A percentile compares a stretch with the other conserved stretches of the same genome.
Evolutionary conservation across 106 monocot genomes (phyloP).

Genomic region (Chionographis japonica): DNA sequence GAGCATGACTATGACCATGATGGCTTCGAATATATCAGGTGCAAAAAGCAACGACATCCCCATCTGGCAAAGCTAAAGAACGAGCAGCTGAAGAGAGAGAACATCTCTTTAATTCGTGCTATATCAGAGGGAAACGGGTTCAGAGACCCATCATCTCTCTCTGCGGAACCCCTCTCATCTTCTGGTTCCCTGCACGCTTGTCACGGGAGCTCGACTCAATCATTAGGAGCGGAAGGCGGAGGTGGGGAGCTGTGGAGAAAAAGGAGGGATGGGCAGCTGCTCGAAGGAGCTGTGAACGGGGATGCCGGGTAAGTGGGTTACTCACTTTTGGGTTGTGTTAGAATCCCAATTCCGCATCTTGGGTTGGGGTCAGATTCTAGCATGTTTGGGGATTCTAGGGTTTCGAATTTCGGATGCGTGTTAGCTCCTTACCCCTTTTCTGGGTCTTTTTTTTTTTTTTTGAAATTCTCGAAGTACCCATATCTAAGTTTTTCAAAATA

Average conservation of each 20-base stretch:
- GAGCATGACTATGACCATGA: not conserved
- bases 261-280: not conserved
- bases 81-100: not conserved
- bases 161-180: slow-evolving; percentile 3
- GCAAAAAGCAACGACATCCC: slow-evolving; percentile 27
- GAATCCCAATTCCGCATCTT: not conserved
- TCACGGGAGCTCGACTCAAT: slow-evolving; percentile 13
- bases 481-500: too few species aligned
- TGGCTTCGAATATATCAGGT: slow-evolving; percentile 15
- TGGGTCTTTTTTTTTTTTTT: too few species aligned
- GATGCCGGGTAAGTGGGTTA: not conserved
- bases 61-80: slow-evolving; percentile 18
- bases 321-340: not conserved
- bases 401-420: too few species aligned
- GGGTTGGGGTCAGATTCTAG: too few species aligned
- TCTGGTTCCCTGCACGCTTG: slow-evolving; percentile 29
- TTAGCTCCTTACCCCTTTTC: too few species aligned
- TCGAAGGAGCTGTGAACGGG: not conserved
- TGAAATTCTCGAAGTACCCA: too few species aligned
- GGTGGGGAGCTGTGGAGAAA: not conserved
- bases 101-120: not conserved
- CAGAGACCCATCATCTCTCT: slow-evolving; percentile 4
- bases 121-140: not conserved
- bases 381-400: too few species aligned
- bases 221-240: slow-evolving; percentile 8